Evolutionary conservation across 1,284 basidiomycete genomes (phyloP), one percentile per base, ranked within the genome.

Genomic region (Cutaneotrichosporon mucoides): DNA sequence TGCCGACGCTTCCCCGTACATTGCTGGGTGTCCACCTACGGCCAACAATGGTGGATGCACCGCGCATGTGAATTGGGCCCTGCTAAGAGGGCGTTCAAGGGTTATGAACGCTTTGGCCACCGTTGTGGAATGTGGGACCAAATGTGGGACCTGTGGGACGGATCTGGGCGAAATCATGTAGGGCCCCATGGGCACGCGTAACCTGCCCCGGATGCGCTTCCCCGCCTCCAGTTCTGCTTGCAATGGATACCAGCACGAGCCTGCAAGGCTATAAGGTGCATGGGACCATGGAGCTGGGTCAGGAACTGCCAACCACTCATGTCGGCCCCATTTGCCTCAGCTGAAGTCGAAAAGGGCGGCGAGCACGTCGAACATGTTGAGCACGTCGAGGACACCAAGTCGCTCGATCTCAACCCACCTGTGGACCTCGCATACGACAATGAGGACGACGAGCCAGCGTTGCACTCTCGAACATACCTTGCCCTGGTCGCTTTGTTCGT

Each of bases 381-480:
- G 15, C 15, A 16, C n/a, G 43, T 11, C 43, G 15, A 44, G 6
- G 9, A 10, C 5, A 13, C 15, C 43, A 44, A 15, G 24, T 24
- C 24, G 24, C 24, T 24, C 43, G n/a, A 55, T 16, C n/a, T 8
- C 12, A n/a, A n/a, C 13, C n/a, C 33, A 48, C 13, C 24, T 24
- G 24, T 24, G 24, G 47, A 57, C 44, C 33, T 53, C 9, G 37
- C 38, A 6, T 57, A 57, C 33, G 45, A 42, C n/a, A 49, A 45
- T 15, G 44, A 53, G 24, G 56, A 57, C 24, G 50, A 34, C 3
- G 56, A 57, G 44, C 56, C 56, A 5, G 56, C 12, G 1, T 15
- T 57, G 7, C 56, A 57, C 10, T 38, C 44, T 6, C 43, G 56
- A 0, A 57, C 56, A 33, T 57, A 53, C 37, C 16, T 53, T 15